A percentile compares a stretch with the other conserved stretches of the same genome.
Conservation (phyloP, 257 asterid species). For the Voacanga thouarsii region DNA sequence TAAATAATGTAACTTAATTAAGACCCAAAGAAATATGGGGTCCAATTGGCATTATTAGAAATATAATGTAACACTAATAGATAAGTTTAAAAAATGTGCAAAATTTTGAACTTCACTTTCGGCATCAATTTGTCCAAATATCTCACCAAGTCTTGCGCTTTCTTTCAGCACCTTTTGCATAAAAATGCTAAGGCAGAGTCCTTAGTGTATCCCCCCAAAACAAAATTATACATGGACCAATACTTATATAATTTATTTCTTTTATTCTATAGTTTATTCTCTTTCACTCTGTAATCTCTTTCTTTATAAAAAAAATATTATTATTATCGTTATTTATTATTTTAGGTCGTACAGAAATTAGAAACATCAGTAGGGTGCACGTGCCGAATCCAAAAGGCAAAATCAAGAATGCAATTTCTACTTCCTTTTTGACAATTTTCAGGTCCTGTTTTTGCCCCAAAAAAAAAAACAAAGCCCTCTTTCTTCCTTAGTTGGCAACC, state of each 20-base stretch:
- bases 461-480: too few relatives aligned
- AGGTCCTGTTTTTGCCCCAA: neutral
- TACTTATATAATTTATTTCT: neutral
- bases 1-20: conserved; percentile 1
- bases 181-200: neutral
- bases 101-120: conserved; percentile 12
- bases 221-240: conserved; percentile 5
- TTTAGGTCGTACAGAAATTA: neutral
- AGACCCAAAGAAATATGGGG: conserved; percentile 18
- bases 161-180: neutral
- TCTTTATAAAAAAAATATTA: neutral
- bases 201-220: neutral
- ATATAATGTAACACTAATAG: conserved; percentile 10
- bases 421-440: neutral
- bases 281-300: neutral
- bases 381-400: neutral
- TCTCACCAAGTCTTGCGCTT: neutral
- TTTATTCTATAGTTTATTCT: neutral
- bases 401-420: neutral
- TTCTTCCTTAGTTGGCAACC: too few relatives aligned
- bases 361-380: neutral
- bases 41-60: conserved; percentile 23
- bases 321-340: neutral
- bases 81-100: neutral
- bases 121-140: neutral